Evolutionary conservation across 257 asterid species (phyloP), one percentile per base, ranked within the genome.

Genomic region (Nicotiana noctiflora): DNA sequence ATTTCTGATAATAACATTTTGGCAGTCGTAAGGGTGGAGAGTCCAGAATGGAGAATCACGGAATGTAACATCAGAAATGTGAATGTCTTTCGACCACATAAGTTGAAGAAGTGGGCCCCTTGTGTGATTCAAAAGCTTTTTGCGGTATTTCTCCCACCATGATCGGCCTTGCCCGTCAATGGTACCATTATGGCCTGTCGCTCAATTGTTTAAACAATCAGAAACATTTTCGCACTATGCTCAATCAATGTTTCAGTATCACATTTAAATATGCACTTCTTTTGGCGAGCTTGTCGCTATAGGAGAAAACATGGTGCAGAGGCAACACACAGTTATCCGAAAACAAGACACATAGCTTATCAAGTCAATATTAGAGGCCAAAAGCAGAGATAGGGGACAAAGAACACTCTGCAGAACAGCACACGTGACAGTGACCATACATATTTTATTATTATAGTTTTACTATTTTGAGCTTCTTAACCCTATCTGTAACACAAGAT

Each of bases 11-110:
- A 94, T 91, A 79, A 94, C 84, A 87, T 94, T 94, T 90, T 89
- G 90, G 83, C 97, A 94, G 84, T 94, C 98, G 7, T 92, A 94
- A 63, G 98, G 98, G 86, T 94, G 98, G 65, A 92, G 91, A 2
- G 93, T 92, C 97, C 97, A 94, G 84, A 94, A 94, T 5, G 98
- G 98, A 80, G 98, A 94, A 87, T 94, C 94, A 21, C 91, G 94
- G 67, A 94, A 86, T 82, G 97, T 92, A 79, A 93, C 89, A 75
- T 92, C 88, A 79, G 93, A 89, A 83, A 94, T 93, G 67, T 52
- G 88, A 86, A 94, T 89, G 84, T 94, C 93, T 83, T 89, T 92
- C 34, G 98, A 94, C 98, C 98, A 94, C 98, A 94, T 89, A 82
- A 94, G 89, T 88, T 94, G 98, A 86, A 94, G 92, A 32, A 94